phyloP scores from a whole-genome alignment of 129 eudicot genomes.

The Helianthus tuberosus region DNA sequence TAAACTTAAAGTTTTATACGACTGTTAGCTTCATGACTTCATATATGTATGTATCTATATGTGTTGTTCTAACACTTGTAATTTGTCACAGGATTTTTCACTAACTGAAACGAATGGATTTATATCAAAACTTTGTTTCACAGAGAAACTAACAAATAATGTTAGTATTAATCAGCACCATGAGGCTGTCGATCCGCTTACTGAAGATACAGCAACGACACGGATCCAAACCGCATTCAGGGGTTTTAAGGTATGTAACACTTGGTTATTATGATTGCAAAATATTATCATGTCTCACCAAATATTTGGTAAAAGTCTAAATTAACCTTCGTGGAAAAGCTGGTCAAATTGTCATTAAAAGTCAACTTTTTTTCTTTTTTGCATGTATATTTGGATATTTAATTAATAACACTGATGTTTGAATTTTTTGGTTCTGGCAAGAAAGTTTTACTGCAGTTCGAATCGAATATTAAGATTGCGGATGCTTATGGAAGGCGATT shows the following conservation, averaged over 20 bases:
- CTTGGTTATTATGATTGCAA: too few relatives aligned
- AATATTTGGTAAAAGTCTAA: neutral
- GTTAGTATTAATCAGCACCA: slow-evolving; percentile 18
- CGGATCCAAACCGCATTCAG: too few relatives aligned
- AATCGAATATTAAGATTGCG: slow-evolving; percentile 58
- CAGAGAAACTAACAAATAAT: slow-evolving; percentile 5
- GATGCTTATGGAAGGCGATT: slow-evolving; percentile 47
- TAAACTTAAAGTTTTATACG: neutral
- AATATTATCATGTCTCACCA: too few relatives aligned
- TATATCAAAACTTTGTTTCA: too few relatives aligned
- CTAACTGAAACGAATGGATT: too few relatives aligned
- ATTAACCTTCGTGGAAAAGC: neutral
- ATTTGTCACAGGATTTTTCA: too few relatives aligned
- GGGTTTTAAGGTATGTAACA: too few relatives aligned
- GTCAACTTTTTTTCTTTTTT: neutral
- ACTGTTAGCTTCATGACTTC: neutral
- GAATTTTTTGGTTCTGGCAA: slow-evolving; percentile 51
- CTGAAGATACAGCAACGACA: too few relatives aligned
- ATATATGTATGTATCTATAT: too few relatives aligned
- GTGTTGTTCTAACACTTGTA: neutral
- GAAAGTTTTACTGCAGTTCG: slow-evolving; percentile 45
- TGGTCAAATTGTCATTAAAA: slow-evolving; percentile 7
- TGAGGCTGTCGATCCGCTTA: neutral
- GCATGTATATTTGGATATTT: neutral
- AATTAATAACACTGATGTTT: neutral